Percentiles rank a stretch among this genome's conserved stretches.
These are phyloP conservation scores for Parietichytrium sp. DNA, from an alignment of 108 stramenopile genomes.

Conservation along the genomic window DNA sequence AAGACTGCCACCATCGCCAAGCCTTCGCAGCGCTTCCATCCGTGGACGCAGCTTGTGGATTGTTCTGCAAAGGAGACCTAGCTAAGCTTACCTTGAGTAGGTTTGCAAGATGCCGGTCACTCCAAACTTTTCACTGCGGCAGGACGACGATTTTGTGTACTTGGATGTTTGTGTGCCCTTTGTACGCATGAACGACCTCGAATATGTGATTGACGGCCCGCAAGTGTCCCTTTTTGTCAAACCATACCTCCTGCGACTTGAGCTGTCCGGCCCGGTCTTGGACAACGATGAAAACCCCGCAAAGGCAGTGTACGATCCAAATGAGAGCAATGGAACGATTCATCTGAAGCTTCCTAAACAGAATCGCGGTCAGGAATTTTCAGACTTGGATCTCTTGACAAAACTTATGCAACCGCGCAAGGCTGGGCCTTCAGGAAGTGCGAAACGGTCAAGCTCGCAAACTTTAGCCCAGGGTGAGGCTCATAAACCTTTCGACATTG, in stretches of 20 bases:
- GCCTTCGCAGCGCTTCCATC: no score
- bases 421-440: no score
- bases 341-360: slow-evolving; percentile 23
- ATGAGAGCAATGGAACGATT: slow-evolving; percentile 37
- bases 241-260: slow-evolving; percentile 46
- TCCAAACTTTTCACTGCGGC: slow-evolving; percentile 6
- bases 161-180: slow-evolving; percentile 36
- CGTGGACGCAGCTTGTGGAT: no score
- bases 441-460: no score
- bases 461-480: no score
- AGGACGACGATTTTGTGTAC: slow-evolving; percentile 38
- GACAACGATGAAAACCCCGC: slow-evolving; percentile 39
- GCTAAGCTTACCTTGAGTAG: no score
- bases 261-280: slow-evolving; percentile 32
- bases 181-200: slow-evolving; percentile 40
- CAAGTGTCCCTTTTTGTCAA: slow-evolving; percentile 43
- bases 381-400: slow-evolving; percentile 33
- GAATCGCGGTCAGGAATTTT: slow-evolving; percentile 11
- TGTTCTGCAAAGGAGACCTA: no score
- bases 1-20: no score
- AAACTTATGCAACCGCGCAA: slow-evolving; percentile 23
- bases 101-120: slow-evolving; percentile 31
- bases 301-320: slow-evolving; percentile 1
- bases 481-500: no score
- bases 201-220: slow-evolving; percentile 39